A percentile compares a stretch with the other conserved stretches of the same genome.
Evolutionary conservation across 768 basidiomycete genomes (phyloP).

Genomic region (Pisolithus tinctorius): DNA sequence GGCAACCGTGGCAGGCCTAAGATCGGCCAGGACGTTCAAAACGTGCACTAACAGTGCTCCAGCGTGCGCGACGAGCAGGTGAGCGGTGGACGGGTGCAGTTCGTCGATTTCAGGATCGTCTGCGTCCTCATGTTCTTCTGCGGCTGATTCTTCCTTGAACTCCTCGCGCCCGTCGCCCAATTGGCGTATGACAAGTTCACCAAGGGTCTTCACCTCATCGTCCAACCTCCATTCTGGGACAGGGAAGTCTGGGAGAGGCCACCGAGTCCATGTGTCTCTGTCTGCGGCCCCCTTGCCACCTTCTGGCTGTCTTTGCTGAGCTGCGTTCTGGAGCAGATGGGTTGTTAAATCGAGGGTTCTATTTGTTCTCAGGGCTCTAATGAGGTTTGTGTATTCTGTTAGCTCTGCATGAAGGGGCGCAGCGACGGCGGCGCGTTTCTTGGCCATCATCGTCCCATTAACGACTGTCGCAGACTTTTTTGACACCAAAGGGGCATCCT

Average conservation of each 20-base stretch:
- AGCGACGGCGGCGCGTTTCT: constrained; percentile 42
- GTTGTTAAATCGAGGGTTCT: constrained; percentile 51
- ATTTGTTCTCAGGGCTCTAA: constrained; percentile 56
- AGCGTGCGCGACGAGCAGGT: constrained; percentile 36
- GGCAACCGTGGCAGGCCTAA: constrained; percentile 47
- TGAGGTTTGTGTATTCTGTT: constrained; percentile 57
- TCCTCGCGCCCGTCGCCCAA: not conserved
- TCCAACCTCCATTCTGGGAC: constrained; percentile 65
- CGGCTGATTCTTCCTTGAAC: constrained; percentile 7
- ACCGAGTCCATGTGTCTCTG: constrained; percentile 61
- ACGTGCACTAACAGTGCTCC: constrained; percentile 43
- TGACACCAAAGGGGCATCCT: no score
- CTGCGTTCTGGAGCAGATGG: constrained; percentile 35
- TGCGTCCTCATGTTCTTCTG: constrained; percentile 18
- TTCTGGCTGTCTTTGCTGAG: constrained; percentile 7
- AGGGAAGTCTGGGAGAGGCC: constrained; percentile 68
- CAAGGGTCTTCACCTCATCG: constrained; percentile 57
- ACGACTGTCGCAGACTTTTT: not conserved
- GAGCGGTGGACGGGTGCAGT: constrained; percentile 21
- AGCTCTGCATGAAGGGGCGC: constrained; percentile 55
- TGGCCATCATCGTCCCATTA: constrained; percentile 13
- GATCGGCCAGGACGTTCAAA: constrained; percentile 47
- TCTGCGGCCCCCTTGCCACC: constrained; percentile 16
- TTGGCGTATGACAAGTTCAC: constrained; percentile 29
- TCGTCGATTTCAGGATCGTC: constrained; percentile 26